These are phyloP conservation scores for Chytriomyces sp. DNA, from an alignment of 192 early-diverging fungal species.

Conservation along the genomic window DNA sequence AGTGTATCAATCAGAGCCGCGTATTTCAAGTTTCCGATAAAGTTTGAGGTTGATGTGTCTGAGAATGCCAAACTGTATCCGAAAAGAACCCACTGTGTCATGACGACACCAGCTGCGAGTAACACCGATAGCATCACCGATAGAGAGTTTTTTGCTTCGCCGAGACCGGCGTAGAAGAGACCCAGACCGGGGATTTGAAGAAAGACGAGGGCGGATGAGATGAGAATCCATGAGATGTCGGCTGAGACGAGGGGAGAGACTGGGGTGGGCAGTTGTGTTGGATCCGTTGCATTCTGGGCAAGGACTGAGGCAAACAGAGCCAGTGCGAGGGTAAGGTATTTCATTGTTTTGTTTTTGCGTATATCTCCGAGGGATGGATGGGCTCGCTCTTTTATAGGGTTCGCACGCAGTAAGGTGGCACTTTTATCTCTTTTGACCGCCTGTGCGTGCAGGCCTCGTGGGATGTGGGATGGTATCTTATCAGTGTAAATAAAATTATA, in stretches of 20 bases:
- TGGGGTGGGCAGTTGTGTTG: neutral
- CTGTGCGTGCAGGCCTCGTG: too few species aligned
- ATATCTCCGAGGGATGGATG: too few species aligned
- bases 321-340: too few species aligned
- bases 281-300: too few species aligned
- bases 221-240: neutral
- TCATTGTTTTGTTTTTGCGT: too few species aligned
- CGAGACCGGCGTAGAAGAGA: constrained; percentile 90
- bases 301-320: too few species aligned
- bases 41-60: constrained; percentile 53
- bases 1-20: constrained; percentile 16
- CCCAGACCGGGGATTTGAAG: constrained; percentile 89
- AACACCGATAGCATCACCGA: constrained; percentile 81
- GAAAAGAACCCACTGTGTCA: constrained; percentile 78
- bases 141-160: constrained; percentile 81
- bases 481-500: too few species aligned
- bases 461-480: too few species aligned
- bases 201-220: constrained; percentile 71
- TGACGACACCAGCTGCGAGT: constrained; percentile 78
- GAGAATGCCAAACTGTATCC: constrained; percentile 83
- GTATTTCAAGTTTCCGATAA: constrained; percentile 39
- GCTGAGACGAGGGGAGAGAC: constrained; percentile 3
- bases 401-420: too few species aligned
- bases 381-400: too few species aligned
- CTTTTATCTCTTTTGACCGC: too few species aligned